phyloP scores from a whole-genome alignment of 768 basidiomycete genomes.

The Boletus fagicola region DNA sequence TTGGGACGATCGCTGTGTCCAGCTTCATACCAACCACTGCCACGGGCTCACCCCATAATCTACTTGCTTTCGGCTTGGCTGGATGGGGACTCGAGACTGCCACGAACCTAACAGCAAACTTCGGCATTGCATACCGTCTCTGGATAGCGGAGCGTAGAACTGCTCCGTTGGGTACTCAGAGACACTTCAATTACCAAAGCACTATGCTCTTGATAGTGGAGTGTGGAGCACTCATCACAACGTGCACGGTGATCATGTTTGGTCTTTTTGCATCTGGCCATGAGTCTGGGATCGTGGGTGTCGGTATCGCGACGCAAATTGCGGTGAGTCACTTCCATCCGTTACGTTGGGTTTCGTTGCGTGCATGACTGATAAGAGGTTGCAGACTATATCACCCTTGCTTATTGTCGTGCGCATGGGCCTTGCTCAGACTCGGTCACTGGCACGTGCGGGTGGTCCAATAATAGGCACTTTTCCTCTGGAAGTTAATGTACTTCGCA shows the following conservation, averaged over 20 bases:
- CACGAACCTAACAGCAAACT: conserved; percentile 17
- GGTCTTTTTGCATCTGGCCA: conserved; percentile 13
- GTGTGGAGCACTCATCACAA: conserved; percentile 22
- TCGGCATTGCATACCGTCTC: conserved; percentile 21
- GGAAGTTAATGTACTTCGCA: conserved; percentile 2
- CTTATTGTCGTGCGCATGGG: conserved; percentile 20
- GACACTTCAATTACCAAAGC: conserved; percentile 9
- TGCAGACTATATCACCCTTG: conserved; percentile 20
- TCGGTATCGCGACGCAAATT: conserved; percentile 20
- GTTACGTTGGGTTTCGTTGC: neutral
- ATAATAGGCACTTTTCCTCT: neutral
- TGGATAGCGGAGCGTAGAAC: conserved; percentile 6
- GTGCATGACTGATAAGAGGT: neutral
- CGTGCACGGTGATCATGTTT: conserved; percentile 20
- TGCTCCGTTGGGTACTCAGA: conserved; percentile 3
- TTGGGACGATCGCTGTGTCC: conserved; percentile 16
- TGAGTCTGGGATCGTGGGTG: conserved; percentile 12
- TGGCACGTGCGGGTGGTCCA: neutral
- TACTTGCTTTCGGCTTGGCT: conserved; percentile 11
- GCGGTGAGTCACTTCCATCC: conserved; percentile 9
- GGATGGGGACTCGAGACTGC: conserved; percentile 21
- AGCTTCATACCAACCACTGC: conserved; percentile 15
- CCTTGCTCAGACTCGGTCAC: conserved; percentile 1
- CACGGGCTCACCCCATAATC: neutral
- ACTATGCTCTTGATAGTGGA: conserved; percentile 20